Evolutionary conservation across 495 filamentous ascomycete species (phyloP).

Genomic region (Xanthoparmelia taractica): DNA sequence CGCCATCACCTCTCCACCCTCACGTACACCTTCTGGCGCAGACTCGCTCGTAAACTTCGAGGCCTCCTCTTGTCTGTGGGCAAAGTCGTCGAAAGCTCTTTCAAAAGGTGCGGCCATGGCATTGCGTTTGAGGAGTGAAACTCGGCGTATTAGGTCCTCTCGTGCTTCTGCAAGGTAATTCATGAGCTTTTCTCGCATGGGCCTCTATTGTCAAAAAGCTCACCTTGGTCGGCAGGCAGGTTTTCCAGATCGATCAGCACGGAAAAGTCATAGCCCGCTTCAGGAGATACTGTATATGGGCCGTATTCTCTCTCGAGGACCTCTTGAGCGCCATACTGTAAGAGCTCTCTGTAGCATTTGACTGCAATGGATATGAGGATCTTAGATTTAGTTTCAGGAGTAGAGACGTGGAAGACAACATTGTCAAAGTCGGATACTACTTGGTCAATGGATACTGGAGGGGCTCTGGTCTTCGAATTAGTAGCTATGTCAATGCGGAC

Average conservation of each 20-base stretch:
- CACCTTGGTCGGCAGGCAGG: slow-evolving; percentile 62
- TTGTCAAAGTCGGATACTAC: slow-evolving; percentile 97
- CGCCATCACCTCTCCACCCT: slow-evolving; percentile 88
- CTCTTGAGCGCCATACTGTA: slow-evolving; percentile 83
- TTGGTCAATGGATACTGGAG: slow-evolving; percentile 86
- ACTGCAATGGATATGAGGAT: slow-evolving; percentile 89
- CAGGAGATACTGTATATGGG: slow-evolving; percentile 76
- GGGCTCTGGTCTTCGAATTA: slow-evolving; percentile 49
- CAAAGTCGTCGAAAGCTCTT: slow-evolving; percentile 88
- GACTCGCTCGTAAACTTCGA: slow-evolving; percentile 85
- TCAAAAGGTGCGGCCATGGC: slow-evolving; percentile 98
- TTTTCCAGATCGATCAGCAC: slow-evolving; percentile 80
- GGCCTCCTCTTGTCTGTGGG: slow-evolving; percentile 73
- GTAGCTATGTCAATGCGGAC: background rate
- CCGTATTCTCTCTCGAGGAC: slow-evolving; percentile 94
- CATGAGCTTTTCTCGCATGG: background rate
- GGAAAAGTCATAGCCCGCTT: slow-evolving; percentile 91
- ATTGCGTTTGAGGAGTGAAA: slow-evolving; percentile 89
- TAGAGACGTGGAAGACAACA: slow-evolving; percentile 95
- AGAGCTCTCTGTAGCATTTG: slow-evolving; percentile 86
- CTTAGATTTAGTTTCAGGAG: slow-evolving; percentile 82
- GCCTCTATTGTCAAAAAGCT: slow-evolving; percentile 30
- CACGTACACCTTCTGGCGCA: slow-evolving; percentile 77
- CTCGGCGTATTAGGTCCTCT: slow-evolving; percentile 75
- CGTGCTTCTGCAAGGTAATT: slow-evolving; percentile 49